Evolutionary conservation across 192 early-diverging fungal genomes (phyloP), one percentile per base, ranked within the genome.

Genomic region (Linnemannia elongata): DNA sequence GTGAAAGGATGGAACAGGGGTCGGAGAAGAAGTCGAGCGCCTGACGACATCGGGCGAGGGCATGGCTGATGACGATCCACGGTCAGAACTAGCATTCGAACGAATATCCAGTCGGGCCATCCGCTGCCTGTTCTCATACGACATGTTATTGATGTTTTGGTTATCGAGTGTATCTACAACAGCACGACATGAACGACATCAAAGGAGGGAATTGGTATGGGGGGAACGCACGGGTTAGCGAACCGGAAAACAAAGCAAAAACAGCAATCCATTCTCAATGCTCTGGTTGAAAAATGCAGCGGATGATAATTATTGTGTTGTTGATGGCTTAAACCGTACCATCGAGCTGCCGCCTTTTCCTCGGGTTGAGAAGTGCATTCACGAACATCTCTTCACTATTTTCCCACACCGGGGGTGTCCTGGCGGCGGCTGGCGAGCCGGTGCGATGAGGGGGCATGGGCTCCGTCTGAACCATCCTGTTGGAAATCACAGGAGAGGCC

Each of bases 261-360:
- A 30, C n/a, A 66, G 8, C n/a, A 33, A 13, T 66, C 30, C 60
- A 66, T 66, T 66, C 60, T 66, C 60, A 33, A 30, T 30, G 27
- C 60, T 33, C 27, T 66, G 60, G 60, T 66, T 66, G 60, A 66
- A 66, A 66, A 66, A 66, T 72, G 38, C 70, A 72, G 41, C 60
- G 30, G 27, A 15, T 66, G 60, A 74, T 74, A 30, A 45, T 44
- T 77, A 38, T 68, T 66, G 41, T 66, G 74, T 54, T 75, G 45
- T 18, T 66, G 39, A 55, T 72, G 74, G 44, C 33, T 41, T 69
- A 17, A 71, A 57, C 22, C 44, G 52, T 72, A 87, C 85, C 85
- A 74, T 87, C 85, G 52, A 69, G 78, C 39, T 78, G 85, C 52
- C 85, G 69, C 52, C 81, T 87, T 54, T 79, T 75, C 71, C 85